A percentile compares a stretch with the other conserved stretches of the same genome.
phyloP scores from a whole-genome alignment of 768 basidiomycete species.

The Tulasnella sp. region DNA sequence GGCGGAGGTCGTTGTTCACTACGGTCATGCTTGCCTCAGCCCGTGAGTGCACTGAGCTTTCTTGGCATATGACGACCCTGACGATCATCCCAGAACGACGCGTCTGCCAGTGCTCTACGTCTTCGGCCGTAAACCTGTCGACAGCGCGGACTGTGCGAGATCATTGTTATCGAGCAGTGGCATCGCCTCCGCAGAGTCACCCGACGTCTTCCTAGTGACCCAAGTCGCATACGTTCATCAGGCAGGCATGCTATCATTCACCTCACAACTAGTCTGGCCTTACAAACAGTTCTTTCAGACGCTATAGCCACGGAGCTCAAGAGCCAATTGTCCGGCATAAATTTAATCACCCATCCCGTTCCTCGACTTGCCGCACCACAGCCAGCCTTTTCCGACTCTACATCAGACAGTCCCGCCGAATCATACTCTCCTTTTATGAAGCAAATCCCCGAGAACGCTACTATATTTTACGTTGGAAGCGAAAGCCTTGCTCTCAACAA shows the following conservation, averaged over 20 bases:
- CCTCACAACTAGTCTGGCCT: not conserved
- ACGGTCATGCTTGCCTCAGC: slow-evolving; percentile 94
- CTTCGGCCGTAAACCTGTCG: slow-evolving; percentile 70
- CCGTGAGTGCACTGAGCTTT: slow-evolving; percentile 52
- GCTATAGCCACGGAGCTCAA: slow-evolving; percentile 27
- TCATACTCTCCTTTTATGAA: not conserved
- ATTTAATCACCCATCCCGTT: slow-evolving; percentile 36
- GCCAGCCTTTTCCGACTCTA: not conserved
- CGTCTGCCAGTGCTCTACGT: slow-evolving; percentile 87
- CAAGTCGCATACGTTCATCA: slow-evolving; percentile 75
- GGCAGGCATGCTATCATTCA: slow-evolving; percentile 47
- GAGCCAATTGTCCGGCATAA: slow-evolving; percentile 33
- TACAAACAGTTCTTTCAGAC: slow-evolving; percentile 1
- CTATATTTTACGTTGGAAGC: slow-evolving; percentile 64
- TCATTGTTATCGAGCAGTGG: slow-evolving; percentile 41
- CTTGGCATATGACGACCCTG: not conserved
- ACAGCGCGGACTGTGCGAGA: slow-evolving; percentile 50
- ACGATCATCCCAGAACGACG: slow-evolving; percentile 59
- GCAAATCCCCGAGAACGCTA: slow-evolving; percentile 36
- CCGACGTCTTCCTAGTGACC: slow-evolving; percentile 57
- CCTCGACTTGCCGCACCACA: slow-evolving; percentile 25
- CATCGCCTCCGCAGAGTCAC: slow-evolving; percentile 35
- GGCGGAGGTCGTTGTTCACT: slow-evolving; percentile 88
- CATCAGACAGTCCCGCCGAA: not conserved
- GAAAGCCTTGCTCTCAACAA: slow-evolving; percentile 81